Percentiles rank a stretch among this genome's conserved stretches.
phyloP scores from a whole-genome alignment of 108 stramenopile species.

The Seminavis robusta region DNA sequence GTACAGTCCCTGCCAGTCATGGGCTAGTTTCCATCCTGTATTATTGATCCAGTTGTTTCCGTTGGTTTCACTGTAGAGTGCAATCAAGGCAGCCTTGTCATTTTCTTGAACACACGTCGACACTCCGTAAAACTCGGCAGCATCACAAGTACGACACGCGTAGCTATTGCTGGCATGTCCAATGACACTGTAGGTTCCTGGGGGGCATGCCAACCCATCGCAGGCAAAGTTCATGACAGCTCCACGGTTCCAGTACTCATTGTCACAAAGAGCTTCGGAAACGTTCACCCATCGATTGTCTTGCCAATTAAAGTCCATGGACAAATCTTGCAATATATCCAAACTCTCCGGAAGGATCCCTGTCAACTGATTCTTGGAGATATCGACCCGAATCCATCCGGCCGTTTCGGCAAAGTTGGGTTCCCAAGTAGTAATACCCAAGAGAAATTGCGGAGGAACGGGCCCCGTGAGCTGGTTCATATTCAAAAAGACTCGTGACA shows the following conservation, averaged over 20 bases:
- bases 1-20: no score
- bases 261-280: conserved; percentile 19
- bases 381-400: conserved; percentile 12
- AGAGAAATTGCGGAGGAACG: no score
- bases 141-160: conserved; percentile 12
- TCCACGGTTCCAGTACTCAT: conserved; percentile 30
- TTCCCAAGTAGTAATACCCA: no score
- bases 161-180: conserved; percentile 37
- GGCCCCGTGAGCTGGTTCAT: no score
- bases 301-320: conserved; percentile 14
- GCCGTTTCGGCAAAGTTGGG: conserved; percentile 1
- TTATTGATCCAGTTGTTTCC: conserved; percentile 16
- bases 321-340: conserved; percentile 7
- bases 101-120: conserved; percentile 18
- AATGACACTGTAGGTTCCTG: conserved; percentile 39
- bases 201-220: conserved; percentile 58
- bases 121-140: conserved; percentile 20
- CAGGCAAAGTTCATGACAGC: conserved; percentile 43
- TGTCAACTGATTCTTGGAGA: no score
- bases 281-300: conserved; percentile 23
- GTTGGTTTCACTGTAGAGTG: conserved; percentile 8
- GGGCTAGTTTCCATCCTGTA: conserved; percentile 8
- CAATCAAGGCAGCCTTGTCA: conserved; percentile 35
- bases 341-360: conserved; percentile 13
- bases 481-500: no score